phyloP scores from a whole-genome alignment of 2,329 filamentous ascomycete species.

The Alternaria sp. region DNA sequence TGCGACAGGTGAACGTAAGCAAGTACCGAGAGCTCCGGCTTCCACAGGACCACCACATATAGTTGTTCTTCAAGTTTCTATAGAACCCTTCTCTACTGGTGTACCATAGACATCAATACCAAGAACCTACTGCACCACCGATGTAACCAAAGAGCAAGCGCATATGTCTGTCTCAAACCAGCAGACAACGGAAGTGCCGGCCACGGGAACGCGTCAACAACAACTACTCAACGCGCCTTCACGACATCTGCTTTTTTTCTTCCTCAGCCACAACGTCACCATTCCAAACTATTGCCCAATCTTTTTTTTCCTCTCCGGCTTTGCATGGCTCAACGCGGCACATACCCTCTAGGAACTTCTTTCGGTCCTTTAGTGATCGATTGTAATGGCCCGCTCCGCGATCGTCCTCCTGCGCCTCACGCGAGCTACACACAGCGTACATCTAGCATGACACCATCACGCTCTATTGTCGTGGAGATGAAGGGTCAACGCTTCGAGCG shows the following conservation, averaged over 20 bases:
- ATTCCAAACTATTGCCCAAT: not conserved
- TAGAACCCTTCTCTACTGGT: not conserved
- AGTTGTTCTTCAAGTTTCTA: not conserved
- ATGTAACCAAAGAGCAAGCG: not conserved
- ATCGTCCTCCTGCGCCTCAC: constrained; percentile 2
- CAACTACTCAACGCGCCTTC: constrained; percentile 1
- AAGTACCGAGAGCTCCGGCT: not conserved
- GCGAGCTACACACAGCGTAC: not conserved
- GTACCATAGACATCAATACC: not conserved
- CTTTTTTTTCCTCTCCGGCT: not conserved
- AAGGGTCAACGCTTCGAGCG: not conserved
- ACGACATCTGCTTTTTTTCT: constrained; percentile 11
- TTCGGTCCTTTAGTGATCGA: constrained; percentile 12
- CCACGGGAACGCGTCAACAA: not conserved
- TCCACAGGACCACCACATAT: not conserved
- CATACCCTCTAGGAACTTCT: not conserved
- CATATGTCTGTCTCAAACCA: not conserved
- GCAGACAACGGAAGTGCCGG: constrained; percentile 1
- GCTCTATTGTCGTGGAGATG: not conserved
- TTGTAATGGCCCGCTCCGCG: constrained; percentile 15
- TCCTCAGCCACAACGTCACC: constrained; percentile 10
- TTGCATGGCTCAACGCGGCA: not conserved
- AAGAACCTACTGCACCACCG: constrained; percentile 1
- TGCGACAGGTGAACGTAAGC: not conserved
- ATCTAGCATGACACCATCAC: not conserved